Conservation (phyloP, 202 grass and related monocot species). For the Setaria italica region DNA sequence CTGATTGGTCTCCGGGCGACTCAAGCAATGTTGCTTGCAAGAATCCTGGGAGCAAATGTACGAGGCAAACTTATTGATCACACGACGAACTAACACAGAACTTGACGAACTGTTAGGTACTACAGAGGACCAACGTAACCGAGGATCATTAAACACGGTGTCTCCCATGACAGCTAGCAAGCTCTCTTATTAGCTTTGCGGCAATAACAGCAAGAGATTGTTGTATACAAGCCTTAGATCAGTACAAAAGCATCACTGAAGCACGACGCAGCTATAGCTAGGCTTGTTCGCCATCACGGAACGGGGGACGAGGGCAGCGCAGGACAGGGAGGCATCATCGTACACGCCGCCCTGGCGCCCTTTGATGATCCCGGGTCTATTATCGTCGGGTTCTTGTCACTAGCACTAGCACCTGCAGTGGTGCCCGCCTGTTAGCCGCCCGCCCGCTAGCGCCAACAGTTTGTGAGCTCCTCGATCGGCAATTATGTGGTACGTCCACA, state of each 20-base stretch:
- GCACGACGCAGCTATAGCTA: not conserved
- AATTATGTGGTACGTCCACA: constrained; percentile 36
- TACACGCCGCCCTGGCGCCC: not conserved
- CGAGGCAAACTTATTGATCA: not conserved
- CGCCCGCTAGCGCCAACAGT: not conserved
- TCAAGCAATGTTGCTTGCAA: constrained; percentile 19
- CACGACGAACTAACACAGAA: not conserved
- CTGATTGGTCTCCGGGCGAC: not conserved
- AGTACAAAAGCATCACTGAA: not conserved
- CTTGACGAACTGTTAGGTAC: constrained; percentile 7
- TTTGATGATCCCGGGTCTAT: not conserved
- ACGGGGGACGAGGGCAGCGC: constrained; percentile 22
- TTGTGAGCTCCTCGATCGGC: not conserved
- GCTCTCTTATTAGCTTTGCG: not conserved
- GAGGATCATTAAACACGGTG: constrained; percentile 24
- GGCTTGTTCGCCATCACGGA: not conserved
- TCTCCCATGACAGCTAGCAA: constrained; percentile 28
- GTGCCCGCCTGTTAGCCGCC: not conserved
- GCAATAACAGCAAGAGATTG: not conserved
- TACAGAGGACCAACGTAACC: not conserved
- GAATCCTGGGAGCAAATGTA: constrained; percentile 25
- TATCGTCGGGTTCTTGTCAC: constrained; percentile 1
- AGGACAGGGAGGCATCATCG: not conserved
- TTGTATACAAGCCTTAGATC: not conserved
- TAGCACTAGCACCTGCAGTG: not conserved